Evolutionary conservation across 1,139 yeast genomes (phyloP).

Genomic region (Lodderomyces jiufengensis): DNA sequence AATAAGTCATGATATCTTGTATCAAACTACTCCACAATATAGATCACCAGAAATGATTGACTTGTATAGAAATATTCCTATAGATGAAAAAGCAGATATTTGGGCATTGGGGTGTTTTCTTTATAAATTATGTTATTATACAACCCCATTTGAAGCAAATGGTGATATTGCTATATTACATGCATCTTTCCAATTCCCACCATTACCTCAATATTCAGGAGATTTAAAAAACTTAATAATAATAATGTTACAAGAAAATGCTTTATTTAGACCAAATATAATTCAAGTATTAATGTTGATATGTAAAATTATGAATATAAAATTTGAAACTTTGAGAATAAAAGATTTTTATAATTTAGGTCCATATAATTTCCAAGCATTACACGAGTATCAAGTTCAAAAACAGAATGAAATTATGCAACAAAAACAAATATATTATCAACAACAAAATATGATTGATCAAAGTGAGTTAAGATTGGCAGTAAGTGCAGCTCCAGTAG

Average conservation of each 20-base stretch:
- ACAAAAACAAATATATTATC: constrained; percentile 36
- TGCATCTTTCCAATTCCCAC: constrained; percentile 62
- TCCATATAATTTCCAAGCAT: constrained; percentile 42
- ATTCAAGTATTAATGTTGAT: constrained; percentile 55
- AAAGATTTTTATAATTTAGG: constrained; percentile 41
- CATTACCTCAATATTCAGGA: constrained; percentile 52
- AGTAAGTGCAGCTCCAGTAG: neutral
- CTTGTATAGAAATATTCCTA: constrained; percentile 59
- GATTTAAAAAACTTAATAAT: constrained; percentile 69
- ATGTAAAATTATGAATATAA: constrained; percentile 29
- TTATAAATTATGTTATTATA: constrained; percentile 73
- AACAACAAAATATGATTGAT: constrained; percentile 22
- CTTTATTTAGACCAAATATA: constrained; percentile 79
- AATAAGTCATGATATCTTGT: constrained; percentile 63
- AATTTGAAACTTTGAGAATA: constrained; percentile 24
- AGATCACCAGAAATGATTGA: constrained; percentile 83
- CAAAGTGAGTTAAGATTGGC: constrained; percentile 3
- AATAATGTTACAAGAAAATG: constrained; percentile 78
- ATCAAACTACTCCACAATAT: constrained; percentile 81
- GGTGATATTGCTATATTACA: constrained; percentile 73
- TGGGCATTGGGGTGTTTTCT: constrained; percentile 84
- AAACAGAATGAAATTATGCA: constrained; percentile 34
- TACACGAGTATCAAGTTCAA: constrained; percentile 42
- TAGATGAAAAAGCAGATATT: constrained; percentile 74
- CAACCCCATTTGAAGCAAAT: constrained; percentile 74